A percentile compares a stretch with the other conserved stretches of the same genome.
Conservation (phyloP, 176 grass and related monocot species). For the Echinochloa phyllopogon region DNA sequence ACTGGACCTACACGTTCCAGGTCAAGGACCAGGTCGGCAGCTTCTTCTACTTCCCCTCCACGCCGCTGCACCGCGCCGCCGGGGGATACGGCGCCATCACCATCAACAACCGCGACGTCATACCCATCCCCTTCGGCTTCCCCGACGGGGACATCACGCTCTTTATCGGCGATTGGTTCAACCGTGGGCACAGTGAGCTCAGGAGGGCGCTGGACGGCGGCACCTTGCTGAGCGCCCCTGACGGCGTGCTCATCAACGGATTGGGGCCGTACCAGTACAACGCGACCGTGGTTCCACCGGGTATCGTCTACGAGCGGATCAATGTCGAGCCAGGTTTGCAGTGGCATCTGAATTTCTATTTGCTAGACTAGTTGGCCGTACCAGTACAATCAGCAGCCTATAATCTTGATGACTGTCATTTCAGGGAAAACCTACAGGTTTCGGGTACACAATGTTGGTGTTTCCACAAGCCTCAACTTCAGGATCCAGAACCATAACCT, state of each 20-base stretch:
- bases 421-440: slow-evolving; percentile 88
- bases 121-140: slow-evolving; percentile 77
- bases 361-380: background rate
- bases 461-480: slow-evolving; percentile 88
- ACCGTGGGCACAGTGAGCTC: slow-evolving; percentile 58
- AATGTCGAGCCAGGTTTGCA: slow-evolving; percentile 73
- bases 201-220: slow-evolving; percentile 69
- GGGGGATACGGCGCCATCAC: slow-evolving; percentile 77
- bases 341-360: background rate
- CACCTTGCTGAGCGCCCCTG: slow-evolving; percentile 56
- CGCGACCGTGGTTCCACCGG: slow-evolving; percentile 58
- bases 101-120: slow-evolving; percentile 87
- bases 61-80: slow-evolving; percentile 49
- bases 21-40: slow-evolving; percentile 88
- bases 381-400: background rate
- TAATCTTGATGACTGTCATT: slow-evolving; percentile 23
- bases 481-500: slow-evolving; percentile 87
- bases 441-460: slow-evolving; percentile 87
- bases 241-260: slow-evolving; percentile 79
- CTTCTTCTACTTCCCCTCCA: slow-evolving; percentile 76
- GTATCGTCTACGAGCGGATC: slow-evolving; percentile 74
- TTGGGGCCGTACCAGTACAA: slow-evolving; percentile 82
- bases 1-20: slow-evolving; percentile 94
- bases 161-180: slow-evolving; percentile 82
- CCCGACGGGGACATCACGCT: slow-evolving; percentile 89